These are phyloP conservation scores for Barnettozyma hawaiiensis DNA, from an alignment of 1,139 yeast genomes.

Conservation along the genomic window DNA sequence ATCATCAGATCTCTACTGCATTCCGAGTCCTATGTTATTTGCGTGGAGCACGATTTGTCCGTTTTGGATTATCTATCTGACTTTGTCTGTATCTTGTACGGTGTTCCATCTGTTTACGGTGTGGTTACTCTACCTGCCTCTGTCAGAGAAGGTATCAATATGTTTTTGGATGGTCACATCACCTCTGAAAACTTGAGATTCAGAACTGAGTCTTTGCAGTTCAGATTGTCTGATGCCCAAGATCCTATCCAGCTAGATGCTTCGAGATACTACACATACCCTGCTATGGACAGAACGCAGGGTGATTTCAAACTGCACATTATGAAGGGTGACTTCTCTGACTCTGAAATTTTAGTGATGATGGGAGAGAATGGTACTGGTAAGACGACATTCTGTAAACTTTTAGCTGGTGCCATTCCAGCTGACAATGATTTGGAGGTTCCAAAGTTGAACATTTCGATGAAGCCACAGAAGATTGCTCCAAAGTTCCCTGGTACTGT, in stretches of 20 bases:
- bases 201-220: conserved; percentile 92
- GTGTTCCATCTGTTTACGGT: conserved; percentile 97
- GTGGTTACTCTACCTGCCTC: conserved; percentile 94
- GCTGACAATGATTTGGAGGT: conserved; percentile 76
- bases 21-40: conserved; percentile 78
- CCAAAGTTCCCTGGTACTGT: conserved; percentile 98
- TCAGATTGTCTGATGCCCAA: conserved; percentile 88
- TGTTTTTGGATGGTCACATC: conserved; percentile 95
- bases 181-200: conserved; percentile 96
- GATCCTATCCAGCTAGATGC: conserved; percentile 75
- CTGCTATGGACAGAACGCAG: conserved; percentile 81
- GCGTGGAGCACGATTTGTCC: conserved; percentile 97
- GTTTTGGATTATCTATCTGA: conserved; percentile 95
- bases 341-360: conserved; percentile 96
- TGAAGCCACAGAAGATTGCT: conserved; percentile 98
- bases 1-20: conserved; percentile 79
- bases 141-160: conserved; percentile 97
- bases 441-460: conserved; percentile 86
- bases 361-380: conserved; percentile 99
- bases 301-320: conserved; percentile 88
- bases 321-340: conserved; percentile 85
- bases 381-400: conserved; percentile 93
- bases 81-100: conserved; percentile 91
- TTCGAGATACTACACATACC: conserved; percentile 71
- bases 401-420: conserved; percentile 85